phyloP scores from a whole-genome alignment of 306 rosid genomes.

The Vigna hirtella region DNA sequence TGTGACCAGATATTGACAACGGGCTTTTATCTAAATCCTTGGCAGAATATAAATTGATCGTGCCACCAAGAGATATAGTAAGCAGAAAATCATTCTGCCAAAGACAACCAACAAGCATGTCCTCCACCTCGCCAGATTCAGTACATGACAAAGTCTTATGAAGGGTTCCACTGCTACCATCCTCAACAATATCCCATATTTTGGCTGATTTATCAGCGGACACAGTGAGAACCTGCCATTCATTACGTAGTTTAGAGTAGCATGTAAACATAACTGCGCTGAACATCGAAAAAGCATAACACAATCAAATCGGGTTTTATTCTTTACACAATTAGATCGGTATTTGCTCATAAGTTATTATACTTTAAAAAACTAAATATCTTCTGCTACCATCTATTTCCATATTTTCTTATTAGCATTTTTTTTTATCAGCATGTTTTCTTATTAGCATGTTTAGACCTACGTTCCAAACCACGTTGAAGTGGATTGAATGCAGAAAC shows the following conservation, averaged over 20 bases:
- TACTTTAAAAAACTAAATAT: background rate
- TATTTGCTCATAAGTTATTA: background rate
- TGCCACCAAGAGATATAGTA: conserved; percentile 90
- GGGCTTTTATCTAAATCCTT: conserved; percentile 79
- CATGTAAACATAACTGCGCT: conserved; percentile 9
- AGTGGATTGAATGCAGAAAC: background rate
- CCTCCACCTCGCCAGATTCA: conserved; percentile 87
- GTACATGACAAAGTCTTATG: conserved; percentile 63
- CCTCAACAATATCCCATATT: conserved; percentile 82
- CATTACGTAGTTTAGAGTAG: conserved; percentile 26
- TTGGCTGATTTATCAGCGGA: conserved; percentile 99
- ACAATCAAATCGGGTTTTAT: conserved; percentile 17
- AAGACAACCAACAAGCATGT: conserved; percentile 92
- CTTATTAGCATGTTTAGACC: background rate
- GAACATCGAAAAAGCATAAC: background rate
- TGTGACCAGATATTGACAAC: conserved; percentile 73
- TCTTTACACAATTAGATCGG: background rate
- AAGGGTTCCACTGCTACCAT: conserved; percentile 74
- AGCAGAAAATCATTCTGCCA: conserved; percentile 91
- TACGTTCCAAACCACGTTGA: background rate
- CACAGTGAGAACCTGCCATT: conserved; percentile 79
- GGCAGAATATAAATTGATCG: conserved; percentile 69
- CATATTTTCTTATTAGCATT: background rate
- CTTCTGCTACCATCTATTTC: background rate
- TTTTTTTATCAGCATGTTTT: background rate